Evolutionary conservation across 2,329 filamentous ascomycete genomes (phyloP), one percentile per base, ranked within the genome.

Genomic region (Cladophialophora immunda): DNA sequence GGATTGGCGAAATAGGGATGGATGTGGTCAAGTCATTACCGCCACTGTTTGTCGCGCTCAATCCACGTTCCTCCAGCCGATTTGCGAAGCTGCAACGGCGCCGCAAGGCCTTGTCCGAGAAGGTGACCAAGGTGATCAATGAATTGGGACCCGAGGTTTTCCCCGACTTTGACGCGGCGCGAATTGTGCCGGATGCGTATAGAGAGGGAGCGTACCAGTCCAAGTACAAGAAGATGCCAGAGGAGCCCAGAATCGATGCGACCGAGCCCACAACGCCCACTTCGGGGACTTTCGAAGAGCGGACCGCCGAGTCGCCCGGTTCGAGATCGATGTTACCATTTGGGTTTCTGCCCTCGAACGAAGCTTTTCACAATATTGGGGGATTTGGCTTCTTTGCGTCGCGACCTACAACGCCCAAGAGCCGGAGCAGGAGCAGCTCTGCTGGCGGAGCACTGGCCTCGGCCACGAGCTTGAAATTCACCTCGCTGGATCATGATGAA

Each of bases 1-100:
- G 95, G 11, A 97, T 98, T 72, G 95, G 95, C 55, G 95, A 99
- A 81, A 90, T 97, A n/a, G 95, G 94, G 60, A 97, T 99, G 93
- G 95, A 99, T 76, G 97, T 99, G 64, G 83, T 95, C 81, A 99
- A 98, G 80, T 98, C 94, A 0, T 86, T 99, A 17, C 88, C 93
- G 9, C 95, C 95, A 5, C 86, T 99, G 9, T 83, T 97, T 54
- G 84, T 97, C 36, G 95, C 92, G 71, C 85, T 98, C 74, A 91
- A 91, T 73, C 95, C 95, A 1, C 89, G 89, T 4, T 94, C 92
- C 1, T 90, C 89, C 77, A 97, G 94, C 81, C 92, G 91, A 65
- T 87, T 99, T 57, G 87, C 92, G 69, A 90, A 90, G 73, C 86
- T 99, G 58, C 89, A 93, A 65, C 81, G 87, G 71, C 85, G 87